A percentile compares a stretch with the other conserved stretches of the same genome.
phyloP scores from a whole-genome alignment of 1,139 yeast species.

The Kluyveromyces sp. region DNA sequence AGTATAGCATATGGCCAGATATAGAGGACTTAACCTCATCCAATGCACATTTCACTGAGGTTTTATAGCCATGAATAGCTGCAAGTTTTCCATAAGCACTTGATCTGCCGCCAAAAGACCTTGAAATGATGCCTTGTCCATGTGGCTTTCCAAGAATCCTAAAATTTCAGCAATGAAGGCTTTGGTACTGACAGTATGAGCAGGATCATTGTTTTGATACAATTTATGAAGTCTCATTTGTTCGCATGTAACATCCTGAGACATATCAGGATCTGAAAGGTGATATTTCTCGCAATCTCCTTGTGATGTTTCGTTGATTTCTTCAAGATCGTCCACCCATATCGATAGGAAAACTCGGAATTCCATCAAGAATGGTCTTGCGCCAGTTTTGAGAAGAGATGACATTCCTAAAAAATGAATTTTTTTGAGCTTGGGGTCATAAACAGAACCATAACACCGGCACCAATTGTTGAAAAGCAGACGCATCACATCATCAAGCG shows the following conservation, averaged over 20 bases:
- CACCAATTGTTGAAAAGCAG: conserved; percentile 34
- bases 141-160: conserved; percentile 24
- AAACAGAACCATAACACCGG: conserved; percentile 26
- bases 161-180: conserved; percentile 31
- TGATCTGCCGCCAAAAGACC: conserved; percentile 25
- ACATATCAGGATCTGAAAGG: conserved; percentile 40
- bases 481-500: conserved; percentile 21
- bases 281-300: conserved; percentile 64
- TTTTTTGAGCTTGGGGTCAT: conserved; percentile 61
- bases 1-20: not conserved
- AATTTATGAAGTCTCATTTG: conserved; percentile 46
- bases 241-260: conserved; percentile 42
- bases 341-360: conserved; percentile 42
- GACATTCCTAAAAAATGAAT: conserved; percentile 55
- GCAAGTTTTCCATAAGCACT: conserved; percentile 31
- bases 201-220: conserved; percentile 47
- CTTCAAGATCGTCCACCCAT: conserved; percentile 62
- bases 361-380: conserved; percentile 28
- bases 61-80: conserved; percentile 27
- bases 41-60: conserved; percentile 8
- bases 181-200: conserved; percentile 47
- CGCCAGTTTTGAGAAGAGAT: conserved; percentile 36
- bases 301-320: conserved; percentile 51
- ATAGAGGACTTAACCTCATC: not conserved
- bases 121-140: conserved; percentile 29